These are phyloP conservation scores for Lasiosphaeria ovina DNA, from an alignment of 495 filamentous ascomycete species.

Conservation along the genomic window DNA sequence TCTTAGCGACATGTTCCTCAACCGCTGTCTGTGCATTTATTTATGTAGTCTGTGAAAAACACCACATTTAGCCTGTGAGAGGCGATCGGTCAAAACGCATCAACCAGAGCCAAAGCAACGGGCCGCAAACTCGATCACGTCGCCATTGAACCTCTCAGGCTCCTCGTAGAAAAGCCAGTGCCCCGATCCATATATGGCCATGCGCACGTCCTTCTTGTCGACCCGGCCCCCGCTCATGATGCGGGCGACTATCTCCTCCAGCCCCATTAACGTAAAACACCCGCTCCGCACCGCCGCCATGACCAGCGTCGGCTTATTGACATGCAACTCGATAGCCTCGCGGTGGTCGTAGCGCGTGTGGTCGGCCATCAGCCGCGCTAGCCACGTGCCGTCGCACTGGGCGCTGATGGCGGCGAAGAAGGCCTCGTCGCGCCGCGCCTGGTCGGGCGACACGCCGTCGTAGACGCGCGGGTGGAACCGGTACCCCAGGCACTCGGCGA, in stretches of 20 bases:
- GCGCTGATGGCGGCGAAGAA: conserved; percentile 40
- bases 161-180: conserved; percentile 52
- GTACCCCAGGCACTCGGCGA: conserved; percentile 44
- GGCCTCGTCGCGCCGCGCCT: conserved; percentile 30
- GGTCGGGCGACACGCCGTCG: conserved; percentile 17
- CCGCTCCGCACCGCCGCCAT: conserved; percentile 42
- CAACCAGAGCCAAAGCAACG: background rate
- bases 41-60: no score
- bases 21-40: no score
- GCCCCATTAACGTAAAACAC: conserved; percentile 44
- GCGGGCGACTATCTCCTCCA: conserved; percentile 36
- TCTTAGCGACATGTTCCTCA: no score
- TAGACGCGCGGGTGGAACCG: conserved; percentile 18
- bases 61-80: no score
- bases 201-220: conserved; percentile 23
- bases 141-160: conserved; percentile 38
- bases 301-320: conserved; percentile 34
- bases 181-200: conserved; percentile 38
- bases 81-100: no score
- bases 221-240: conserved; percentile 19
- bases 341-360: conserved; percentile 49
- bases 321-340: conserved; percentile 35
- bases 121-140: conserved; percentile 36
- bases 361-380: conserved; percentile 43
- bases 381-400: conserved; percentile 40